Evolutionary conservation across 2,329 filamentous ascomycete species (phyloP).

Genomic region (Bipolaris bicolor): DNA sequence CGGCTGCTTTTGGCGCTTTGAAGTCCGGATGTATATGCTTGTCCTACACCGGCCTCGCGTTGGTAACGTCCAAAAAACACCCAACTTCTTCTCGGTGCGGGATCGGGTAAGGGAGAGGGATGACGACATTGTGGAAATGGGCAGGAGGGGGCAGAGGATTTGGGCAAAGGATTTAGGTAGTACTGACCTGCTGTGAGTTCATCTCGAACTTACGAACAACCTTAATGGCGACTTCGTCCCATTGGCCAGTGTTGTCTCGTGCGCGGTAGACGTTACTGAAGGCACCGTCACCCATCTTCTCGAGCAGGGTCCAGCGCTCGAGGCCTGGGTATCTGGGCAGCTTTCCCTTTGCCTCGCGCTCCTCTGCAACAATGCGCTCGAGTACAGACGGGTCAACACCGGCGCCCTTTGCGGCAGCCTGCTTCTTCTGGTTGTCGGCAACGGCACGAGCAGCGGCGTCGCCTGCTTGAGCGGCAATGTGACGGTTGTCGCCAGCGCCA

Average conservation of each 20-base stretch:
- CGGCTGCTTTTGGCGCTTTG: constrained; percentile 89
- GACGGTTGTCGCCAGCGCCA: constrained; percentile 66
- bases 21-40: constrained; percentile 95
- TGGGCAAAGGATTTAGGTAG: constrained; percentile 19
- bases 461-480: constrained; percentile 71
- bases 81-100: constrained; percentile 19
- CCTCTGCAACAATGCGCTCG: constrained; percentile 86
- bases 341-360: constrained; percentile 83
- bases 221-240: constrained; percentile 91
- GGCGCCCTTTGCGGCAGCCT: constrained; percentile 54
- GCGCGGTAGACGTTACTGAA: constrained; percentile 99
- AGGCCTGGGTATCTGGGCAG: constrained; percentile 85
- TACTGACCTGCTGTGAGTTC: constrained; percentile 96
- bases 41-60: constrained; percentile 68
- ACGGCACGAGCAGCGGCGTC: constrained; percentile 68
- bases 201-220: constrained; percentile 99
- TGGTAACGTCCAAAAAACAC: constrained; percentile 54
- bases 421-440: constrained; percentile 65
- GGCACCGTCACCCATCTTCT: constrained; percentile 99
- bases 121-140: constrained; percentile 37
- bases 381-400: constrained; percentile 68
- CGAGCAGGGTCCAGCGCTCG: constrained; percentile 82
- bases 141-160: constrained; percentile 23
- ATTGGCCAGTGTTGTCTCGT: constrained; percentile 72
- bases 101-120: constrained; percentile 38